Evolutionary conservation across 257 asterid species (phyloP), one percentile per base, ranked within the genome.

Genomic region (Henckelia pumila): DNA sequence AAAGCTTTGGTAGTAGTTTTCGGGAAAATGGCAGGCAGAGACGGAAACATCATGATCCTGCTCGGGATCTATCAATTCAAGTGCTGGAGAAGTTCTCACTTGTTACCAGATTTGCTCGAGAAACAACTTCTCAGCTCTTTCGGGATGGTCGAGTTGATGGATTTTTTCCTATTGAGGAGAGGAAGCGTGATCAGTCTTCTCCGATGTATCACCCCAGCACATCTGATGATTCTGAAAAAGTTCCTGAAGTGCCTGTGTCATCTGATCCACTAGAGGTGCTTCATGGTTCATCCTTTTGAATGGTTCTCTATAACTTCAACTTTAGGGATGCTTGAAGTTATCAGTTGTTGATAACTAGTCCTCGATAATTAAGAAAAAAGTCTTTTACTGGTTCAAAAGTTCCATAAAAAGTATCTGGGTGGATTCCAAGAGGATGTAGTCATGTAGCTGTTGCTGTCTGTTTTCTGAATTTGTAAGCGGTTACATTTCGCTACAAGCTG

Each of bases 21-120:
- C 88, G 67, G 68, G 92, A 77, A 65, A 86, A 84, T 78, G 90
- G 92, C 74, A 78, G 86, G 67, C 85, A 64, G 77, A 79, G 77
- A 78, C 90, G 79, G 53, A 93, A 85, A 79, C 75, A 60, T 77
- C 82, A 81, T 71, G 99, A 94, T 85, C 96, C 98, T 77, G 86
- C 96, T 57, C 88, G 88, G 58, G 96, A 94, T 78, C 77, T 94
- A 68, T 88, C 97, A 57, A 87, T 94, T 70, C 92, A 91, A 69
- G 99, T 94, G 13, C 72, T 94, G 82, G 99, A 94, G 82, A 94
- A 91, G 80, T 94, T 91, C 75, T 94, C 99, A 29, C 96, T 91
- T 67, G 99, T 91, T 68, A 94, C 99, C 52, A 78, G 93, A 78
- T 87, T 94, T 83, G 99, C 99, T 64, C 99, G 98, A 66, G 99